Conservation (phyloP, 768 basidiomycete genomes). For the Auriscalpium orientale region DNA sequence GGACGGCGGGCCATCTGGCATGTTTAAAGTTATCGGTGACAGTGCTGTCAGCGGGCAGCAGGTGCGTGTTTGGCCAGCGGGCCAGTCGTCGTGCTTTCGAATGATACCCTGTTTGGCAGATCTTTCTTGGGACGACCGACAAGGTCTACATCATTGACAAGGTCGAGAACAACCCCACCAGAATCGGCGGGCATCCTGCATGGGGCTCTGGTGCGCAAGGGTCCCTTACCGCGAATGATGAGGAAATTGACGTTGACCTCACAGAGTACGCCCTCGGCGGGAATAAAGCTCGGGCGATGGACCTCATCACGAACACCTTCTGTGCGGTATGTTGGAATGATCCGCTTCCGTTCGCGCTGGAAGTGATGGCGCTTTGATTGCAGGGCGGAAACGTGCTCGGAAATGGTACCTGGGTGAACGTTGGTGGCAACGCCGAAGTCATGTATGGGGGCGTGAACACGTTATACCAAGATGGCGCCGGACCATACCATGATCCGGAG, state of each 20-base stretch:
- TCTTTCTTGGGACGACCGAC: constrained; percentile 38
- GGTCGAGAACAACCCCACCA: constrained; percentile 61
- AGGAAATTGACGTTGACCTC: neutral
- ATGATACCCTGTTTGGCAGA: constrained; percentile 13
- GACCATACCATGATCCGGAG: constrained; percentile 52
- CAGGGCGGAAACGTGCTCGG: constrained; percentile 45
- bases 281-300: constrained; percentile 60
- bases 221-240: no score
- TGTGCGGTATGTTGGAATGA: constrained; percentile 52
- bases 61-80: constrained; percentile 27
- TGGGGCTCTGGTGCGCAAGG: constrained; percentile 51
- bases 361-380: neutral
- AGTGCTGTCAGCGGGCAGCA: constrained; percentile 75
- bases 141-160: constrained; percentile 72
- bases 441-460: constrained; percentile 47
- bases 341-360: neutral
- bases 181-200: constrained; percentile 61
- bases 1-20: constrained; percentile 33
- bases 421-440: constrained; percentile 69
- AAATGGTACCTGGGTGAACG: constrained; percentile 77
- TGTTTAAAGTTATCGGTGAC: constrained; percentile 62
- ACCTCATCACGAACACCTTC: constrained; percentile 72
- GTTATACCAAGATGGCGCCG: constrained; percentile 38
- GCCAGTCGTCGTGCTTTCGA: neutral
- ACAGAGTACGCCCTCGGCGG: constrained; percentile 47